phyloP scores from a whole-genome alignment of 140 eudicot species.

The Senecio squalidus region DNA sequence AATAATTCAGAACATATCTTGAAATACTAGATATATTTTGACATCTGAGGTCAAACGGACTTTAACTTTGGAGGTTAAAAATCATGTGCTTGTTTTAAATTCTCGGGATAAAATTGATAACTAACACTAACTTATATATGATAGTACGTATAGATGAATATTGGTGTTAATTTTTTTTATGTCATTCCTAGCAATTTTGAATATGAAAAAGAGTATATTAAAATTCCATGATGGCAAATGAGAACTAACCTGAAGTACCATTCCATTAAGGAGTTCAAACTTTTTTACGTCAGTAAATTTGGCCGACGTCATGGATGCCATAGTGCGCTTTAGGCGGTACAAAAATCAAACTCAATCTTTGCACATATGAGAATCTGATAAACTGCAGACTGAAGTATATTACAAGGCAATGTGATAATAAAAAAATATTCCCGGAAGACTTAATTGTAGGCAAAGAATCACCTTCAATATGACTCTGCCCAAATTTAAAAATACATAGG shows the following conservation, averaged over 20 bases:
- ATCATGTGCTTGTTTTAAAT: background rate
- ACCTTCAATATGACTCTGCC: conserved; percentile 12
- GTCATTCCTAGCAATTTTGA: background rate
- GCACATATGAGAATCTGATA: conserved; percentile 20
- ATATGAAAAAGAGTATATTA: background rate
- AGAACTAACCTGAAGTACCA: conserved; percentile 43
- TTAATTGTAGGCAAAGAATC: conserved; percentile 30
- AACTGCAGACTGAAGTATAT: conserved; percentile 30
- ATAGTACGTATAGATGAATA: conserved; percentile 11
- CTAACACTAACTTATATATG: conserved; percentile 1
- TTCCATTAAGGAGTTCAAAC: conserved; percentile 32
- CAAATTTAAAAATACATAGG: background rate
- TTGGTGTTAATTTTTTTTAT: background rate
- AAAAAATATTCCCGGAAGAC: conserved; percentile 12
- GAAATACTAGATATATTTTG: conserved; percentile 4
- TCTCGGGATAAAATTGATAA: background rate
- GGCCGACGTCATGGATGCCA: conserved; percentile 32
- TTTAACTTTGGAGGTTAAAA: conserved; percentile 5
- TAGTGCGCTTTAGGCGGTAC: conserved; percentile 16
- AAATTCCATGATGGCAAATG: conserved; percentile 15
- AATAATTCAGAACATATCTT: conserved; percentile 3
- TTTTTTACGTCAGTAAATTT: conserved; percentile 15
- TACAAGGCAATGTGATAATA: conserved; percentile 24
- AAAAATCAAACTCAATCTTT: conserved; percentile 18
- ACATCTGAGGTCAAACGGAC: conserved; percentile 9